Conservation (phyloP, 768 basidiomycete genomes). For the Phallus indusiatus region DNA sequence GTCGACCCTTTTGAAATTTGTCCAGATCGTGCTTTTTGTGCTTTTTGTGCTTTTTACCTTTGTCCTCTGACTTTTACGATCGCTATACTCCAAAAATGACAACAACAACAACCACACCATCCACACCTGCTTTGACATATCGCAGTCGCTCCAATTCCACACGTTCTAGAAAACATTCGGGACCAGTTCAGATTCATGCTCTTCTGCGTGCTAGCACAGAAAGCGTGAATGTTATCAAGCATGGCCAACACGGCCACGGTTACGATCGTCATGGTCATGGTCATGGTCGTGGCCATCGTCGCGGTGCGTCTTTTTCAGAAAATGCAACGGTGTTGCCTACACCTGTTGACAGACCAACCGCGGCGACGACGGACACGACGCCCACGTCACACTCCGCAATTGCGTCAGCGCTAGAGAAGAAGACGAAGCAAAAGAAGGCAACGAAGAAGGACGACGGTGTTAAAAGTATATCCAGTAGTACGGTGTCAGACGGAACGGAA, state of each 20-base stretch:
- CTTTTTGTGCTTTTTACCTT: no score
- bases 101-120: no score
- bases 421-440: no score
- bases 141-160: not conserved
- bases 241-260: not conserved
- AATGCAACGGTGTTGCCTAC: not conserved
- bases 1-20: not conserved
- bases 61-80: no score
- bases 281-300: not conserved
- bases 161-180: not conserved
- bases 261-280: not conserved
- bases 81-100: no score
- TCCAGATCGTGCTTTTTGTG: no score
- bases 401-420: no score
- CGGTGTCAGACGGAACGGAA: not conserved
- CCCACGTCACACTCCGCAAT: no score
- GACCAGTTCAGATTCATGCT: not conserved
- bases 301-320: not conserved
- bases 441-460: not conserved
- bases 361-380: not conserved
- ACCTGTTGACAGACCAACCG: not conserved
- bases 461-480: not conserved
- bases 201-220: not conserved
- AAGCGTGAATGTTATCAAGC: not conserved
- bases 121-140: no score